Conservation (phyloP, 225 moss, liverwort and hornwort genomes). For the Bryum argenteum region DNA sequence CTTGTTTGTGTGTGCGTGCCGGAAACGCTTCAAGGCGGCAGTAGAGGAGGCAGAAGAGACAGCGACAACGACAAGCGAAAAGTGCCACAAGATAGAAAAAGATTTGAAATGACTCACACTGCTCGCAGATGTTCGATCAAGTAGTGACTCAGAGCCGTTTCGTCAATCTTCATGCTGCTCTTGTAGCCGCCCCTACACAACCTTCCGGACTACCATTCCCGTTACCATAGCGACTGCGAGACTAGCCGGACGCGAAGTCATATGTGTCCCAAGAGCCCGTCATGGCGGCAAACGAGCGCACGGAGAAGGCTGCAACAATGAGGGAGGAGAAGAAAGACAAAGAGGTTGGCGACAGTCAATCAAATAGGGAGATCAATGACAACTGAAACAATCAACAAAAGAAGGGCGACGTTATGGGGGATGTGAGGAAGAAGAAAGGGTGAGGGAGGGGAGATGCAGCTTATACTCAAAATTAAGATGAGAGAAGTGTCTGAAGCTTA, state of each 20-base stretch:
- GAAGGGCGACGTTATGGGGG: constrained; percentile 22
- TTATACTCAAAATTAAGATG: constrained; percentile 22
- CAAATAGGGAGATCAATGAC: background rate
- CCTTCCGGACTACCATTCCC: constrained; percentile 28
- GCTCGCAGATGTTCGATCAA: constrained; percentile 81
- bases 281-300: constrained; percentile 19
- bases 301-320: background rate
- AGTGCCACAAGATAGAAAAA: background rate
- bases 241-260: constrained; percentile 47
- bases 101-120: constrained; percentile 59
- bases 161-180: constrained; percentile 98
- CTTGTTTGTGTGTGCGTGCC: constrained; percentile 17
- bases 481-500: constrained; percentile 37
- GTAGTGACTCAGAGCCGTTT: constrained; percentile 82
- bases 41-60: constrained; percentile 11
- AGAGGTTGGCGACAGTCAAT: constrained; percentile 12
- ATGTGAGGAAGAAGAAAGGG: no score
- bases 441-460: background rate
- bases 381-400: constrained; percentile 16
- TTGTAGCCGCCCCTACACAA: constrained; percentile 29
- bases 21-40: background rate
- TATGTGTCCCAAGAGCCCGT: constrained; percentile 30
- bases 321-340: constrained; percentile 11
- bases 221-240: constrained; percentile 19
- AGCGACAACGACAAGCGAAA: background rate